Conservation (phyloP, 495 filamentous ascomycete genomes). For the Penicillium robsamsonii region DNA sequence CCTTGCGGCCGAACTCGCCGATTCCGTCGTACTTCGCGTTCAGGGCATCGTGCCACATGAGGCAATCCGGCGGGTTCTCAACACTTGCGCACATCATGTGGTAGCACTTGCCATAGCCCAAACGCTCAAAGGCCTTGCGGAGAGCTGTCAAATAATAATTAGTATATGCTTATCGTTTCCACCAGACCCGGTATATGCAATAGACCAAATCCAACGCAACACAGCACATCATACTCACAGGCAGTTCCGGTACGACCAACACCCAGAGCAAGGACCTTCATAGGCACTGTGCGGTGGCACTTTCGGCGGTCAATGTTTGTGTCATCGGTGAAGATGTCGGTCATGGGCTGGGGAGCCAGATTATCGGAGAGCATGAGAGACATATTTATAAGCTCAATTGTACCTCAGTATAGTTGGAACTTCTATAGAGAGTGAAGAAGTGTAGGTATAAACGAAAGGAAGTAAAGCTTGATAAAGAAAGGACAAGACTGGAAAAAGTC, state of each 20-base stretch:
- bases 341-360: conserved; percentile 44
- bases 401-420: background rate
- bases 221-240: conserved; percentile 42
- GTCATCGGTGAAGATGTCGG: conserved; percentile 53
- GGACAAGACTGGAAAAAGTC: conserved; percentile 31
- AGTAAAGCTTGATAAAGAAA: conserved; percentile 21
- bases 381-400: conserved; percentile 28
- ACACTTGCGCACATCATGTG: conserved; percentile 66
- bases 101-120: conserved; percentile 62
- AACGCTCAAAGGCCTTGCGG: conserved; percentile 55
- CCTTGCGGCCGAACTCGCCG: conserved; percentile 59
- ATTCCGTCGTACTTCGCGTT: conserved; percentile 61
- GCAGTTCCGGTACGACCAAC: conserved; percentile 66
- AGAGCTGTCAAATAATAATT: conserved; percentile 44
- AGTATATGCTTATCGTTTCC: conserved; percentile 8
- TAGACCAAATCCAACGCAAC: background rate
- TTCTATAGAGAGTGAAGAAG: background rate
- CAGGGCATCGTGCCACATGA: conserved; percentile 66
- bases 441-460: conserved; percentile 4
- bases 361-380: conserved; percentile 45
- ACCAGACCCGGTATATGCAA: conserved; percentile 2
- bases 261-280: conserved; percentile 63
- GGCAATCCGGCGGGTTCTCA: conserved; percentile 57
- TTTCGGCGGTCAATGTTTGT: conserved; percentile 62
- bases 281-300: conserved; percentile 62